A percentile compares a stretch with the other conserved stretches of the same genome.
Conservation (phyloP, 306 rosid genomes). For the Dryas drummondii region DNA sequence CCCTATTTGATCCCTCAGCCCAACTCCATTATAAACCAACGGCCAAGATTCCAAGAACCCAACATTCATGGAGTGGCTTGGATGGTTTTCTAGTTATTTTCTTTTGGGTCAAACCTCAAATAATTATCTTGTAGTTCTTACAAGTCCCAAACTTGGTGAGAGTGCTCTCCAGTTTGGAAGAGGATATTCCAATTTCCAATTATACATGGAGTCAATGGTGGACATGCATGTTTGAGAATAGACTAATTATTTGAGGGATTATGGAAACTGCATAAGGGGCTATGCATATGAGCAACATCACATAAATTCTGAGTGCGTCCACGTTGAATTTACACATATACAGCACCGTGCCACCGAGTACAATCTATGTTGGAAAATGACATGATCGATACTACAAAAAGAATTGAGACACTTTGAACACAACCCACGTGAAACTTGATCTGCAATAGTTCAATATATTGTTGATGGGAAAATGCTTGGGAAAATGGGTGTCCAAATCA, state of each 20-base stretch:
- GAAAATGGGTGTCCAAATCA: slow-evolving; percentile 37
- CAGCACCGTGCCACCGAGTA: not conserved
- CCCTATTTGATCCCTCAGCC: too few relatives aligned
- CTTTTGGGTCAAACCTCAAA: not conserved
- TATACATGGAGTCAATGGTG: too few relatives aligned
- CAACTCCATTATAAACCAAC: too few relatives aligned
- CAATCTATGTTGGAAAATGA: not conserved
- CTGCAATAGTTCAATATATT: not conserved
- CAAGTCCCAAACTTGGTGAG: not conserved
- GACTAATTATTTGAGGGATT: not conserved
- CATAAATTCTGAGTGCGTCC: not conserved
- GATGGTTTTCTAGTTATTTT: not conserved
- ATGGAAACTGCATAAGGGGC: not conserved
- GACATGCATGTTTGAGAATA: not conserved
- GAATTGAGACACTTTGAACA: not conserved
- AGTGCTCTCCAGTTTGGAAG: not conserved
- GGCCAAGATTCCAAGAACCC: too few relatives aligned
- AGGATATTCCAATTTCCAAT: not conserved
- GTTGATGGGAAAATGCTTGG: not conserved
- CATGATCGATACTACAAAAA: not conserved
- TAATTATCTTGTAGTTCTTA: not conserved
- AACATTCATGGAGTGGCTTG: not conserved
- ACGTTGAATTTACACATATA: not conserved
- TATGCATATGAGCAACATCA: not conserved
- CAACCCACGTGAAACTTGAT: slow-evolving; percentile 7